Evolutionary conservation across 805 yeast species (phyloP).

Genomic region (Starmerella floris): DNA sequence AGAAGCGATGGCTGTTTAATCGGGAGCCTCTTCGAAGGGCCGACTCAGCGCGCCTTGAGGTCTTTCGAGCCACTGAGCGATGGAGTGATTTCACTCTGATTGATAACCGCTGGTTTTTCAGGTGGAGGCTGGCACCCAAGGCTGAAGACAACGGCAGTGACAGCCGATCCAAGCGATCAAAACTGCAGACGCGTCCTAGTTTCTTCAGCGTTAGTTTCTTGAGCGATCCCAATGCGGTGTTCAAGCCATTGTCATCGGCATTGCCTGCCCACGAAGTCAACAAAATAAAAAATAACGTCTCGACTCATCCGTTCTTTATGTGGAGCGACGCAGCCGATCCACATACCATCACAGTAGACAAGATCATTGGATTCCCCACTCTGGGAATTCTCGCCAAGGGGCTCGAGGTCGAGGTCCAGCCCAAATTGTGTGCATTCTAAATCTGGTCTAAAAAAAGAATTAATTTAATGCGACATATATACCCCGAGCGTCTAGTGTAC

Average conservation of each 20-base stretch:
- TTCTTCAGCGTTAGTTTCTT: conserved; percentile 8
- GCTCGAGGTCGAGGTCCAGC: conserved; percentile 11
- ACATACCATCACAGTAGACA: neutral
- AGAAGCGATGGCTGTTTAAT: neutral
- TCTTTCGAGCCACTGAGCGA: conserved; percentile 5
- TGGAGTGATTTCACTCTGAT: conserved; percentile 19
- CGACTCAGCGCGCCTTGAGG: neutral
- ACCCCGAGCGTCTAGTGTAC: too few relatives aligned
- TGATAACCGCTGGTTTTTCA: conserved; percentile 20
- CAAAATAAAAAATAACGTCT: neutral
- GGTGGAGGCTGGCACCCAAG: conserved; percentile 14
- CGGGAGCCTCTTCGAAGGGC: conserved; percentile 10
- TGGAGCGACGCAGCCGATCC: conserved; percentile 11
- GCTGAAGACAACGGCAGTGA: neutral
- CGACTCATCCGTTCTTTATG: conserved; percentile 17
- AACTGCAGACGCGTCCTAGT: neutral
- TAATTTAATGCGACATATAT: neutral
- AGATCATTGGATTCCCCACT: conserved; percentile 19
- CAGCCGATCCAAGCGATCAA: neutral
- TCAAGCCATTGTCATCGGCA: neutral
- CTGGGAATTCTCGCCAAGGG: conserved; percentile 2
- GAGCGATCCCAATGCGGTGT: neutral
- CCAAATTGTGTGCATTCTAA: conserved; percentile 9
- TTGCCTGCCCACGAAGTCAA: neutral
- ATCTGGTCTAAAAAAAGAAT: too few relatives aligned